Evolutionary conservation across 2,329 filamentous ascomycete genomes (phyloP).

Genomic region (Scedosporium dehoogii): DNA sequence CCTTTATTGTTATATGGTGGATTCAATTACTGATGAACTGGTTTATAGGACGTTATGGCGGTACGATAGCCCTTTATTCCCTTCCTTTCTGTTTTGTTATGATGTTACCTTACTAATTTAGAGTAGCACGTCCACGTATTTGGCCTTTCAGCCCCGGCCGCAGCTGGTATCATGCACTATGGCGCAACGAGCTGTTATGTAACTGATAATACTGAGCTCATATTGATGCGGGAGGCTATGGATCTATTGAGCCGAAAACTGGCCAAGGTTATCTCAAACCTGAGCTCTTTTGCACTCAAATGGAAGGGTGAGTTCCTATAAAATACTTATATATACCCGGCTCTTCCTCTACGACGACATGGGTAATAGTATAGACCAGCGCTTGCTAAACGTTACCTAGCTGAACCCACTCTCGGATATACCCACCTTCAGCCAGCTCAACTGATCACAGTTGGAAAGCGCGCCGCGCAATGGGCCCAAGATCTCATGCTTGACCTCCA

Average conservation of each 20-base stretch:
- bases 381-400: too few relatives aligned
- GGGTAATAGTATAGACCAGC: not conserved
- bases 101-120: too few relatives aligned
- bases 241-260: conserved; percentile 68
- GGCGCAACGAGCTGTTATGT: conserved; percentile 53
- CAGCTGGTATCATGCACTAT: conserved; percentile 75
- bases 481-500: conserved; percentile 56
- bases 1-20: too few relatives aligned
- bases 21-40: too few relatives aligned
- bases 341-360: not conserved
- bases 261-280: conserved; percentile 67
- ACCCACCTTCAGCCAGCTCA: conserved; percentile 57
- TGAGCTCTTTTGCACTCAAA: conserved; percentile 61
- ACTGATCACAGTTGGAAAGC: conserved; percentile 43
- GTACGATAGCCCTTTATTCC: too few relatives aligned
- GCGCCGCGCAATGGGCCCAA: conserved; percentile 65
- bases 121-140: conserved; percentile 58
- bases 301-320: conserved; percentile 46
- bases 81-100: too few relatives aligned
- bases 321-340: not conserved
- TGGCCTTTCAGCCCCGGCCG: conserved; percentile 62
- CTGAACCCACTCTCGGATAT: conserved; percentile 61
- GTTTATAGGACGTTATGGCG: too few relatives aligned
- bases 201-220: conserved; percentile 70
- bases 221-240: conserved; percentile 54